Base-by-base conservation (phyloP, 2,329 filamentous ascomycete genomes). In the Tothia fuscella region DNA sequence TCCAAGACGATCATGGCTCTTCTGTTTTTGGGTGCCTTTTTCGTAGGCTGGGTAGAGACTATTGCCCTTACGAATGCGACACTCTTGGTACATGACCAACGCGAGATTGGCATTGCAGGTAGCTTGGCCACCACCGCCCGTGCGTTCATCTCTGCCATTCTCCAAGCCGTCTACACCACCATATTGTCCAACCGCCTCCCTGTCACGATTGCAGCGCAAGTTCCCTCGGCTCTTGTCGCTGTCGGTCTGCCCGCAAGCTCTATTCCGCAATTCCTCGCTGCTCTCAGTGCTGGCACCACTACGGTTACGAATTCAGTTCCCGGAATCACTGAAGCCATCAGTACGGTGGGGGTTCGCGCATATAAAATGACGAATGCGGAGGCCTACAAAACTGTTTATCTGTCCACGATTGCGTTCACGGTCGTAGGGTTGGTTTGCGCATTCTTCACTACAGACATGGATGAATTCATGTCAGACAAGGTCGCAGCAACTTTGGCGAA, bases 41-140 rank as follows among this genome's bases (percentile, higher is more conserved):
- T 50, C 39, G 50, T 56, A 24, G 56, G 56, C 16, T 58, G 53
- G 53, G 50, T 50, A 38, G 56, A 59, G 41, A 43, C 44, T 25
- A 38, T 56, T 20, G 48, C 47, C 34, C 48, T 57, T 19, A 39
- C 51, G 10, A 51, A 50, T 34, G 38, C 48, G 3, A 53, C 62
- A 1, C 64, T 64, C 48, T 61, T 58, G 38, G 54, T 56, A 16
- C 53, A 57, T 0, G 53, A 59, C 12, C 55, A 57, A 46, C 47
- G 38, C 13, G 61, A 66, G 13, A 65, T 66, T 32, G 63, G 63
- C 21, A 50, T 63, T 6, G 61, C 63, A 2, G 61, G 56, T 4
- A 62, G 62, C n/a, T 46, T 63, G 9, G 50, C 63, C 5, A 59
- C 61, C 2, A 63, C 60, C 3, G 60, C 65, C 26, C 58, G 62